These are phyloP conservation scores for Sclerotinia minor DNA, from an alignment of 2,329 filamentous ascomycete species.

Conservation along the genomic window DNA sequence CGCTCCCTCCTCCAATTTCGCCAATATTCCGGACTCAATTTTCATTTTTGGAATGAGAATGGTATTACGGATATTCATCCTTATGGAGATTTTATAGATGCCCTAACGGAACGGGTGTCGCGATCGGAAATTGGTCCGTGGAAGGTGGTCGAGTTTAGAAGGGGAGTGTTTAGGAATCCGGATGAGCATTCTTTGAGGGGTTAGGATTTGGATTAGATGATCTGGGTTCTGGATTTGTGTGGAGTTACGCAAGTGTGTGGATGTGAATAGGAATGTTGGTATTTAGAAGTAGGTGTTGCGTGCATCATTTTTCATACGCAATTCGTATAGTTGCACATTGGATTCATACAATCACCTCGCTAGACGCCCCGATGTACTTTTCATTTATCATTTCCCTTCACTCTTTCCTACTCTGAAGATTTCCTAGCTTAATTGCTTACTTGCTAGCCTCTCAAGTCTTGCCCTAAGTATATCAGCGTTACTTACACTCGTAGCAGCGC, in stretches of 20 bases:
- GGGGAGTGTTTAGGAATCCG: not conserved
- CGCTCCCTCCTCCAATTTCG: slow-evolving; percentile 15
- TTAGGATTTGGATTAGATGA: not conserved
- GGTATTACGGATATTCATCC: not conserved
- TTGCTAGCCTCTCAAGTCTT: not conserved
- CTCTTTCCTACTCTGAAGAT: not conserved
- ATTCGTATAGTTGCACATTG: too few relatives aligned
- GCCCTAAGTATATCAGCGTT: not conserved
- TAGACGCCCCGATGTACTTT: not conserved
- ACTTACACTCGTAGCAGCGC: slow-evolving; percentile 4
- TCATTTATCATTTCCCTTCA: not conserved
- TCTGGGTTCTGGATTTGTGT: too few relatives aligned
- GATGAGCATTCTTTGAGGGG: not conserved
- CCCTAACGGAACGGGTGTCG: not conserved
- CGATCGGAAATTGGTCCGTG: slow-evolving; percentile 12
- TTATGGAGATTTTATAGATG: slow-evolving; percentile 13
- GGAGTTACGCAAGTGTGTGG: too few relatives aligned
- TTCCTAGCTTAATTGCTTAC: slow-evolving; percentile 6
- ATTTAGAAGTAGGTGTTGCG: not conserved
- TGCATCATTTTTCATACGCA: not conserved
- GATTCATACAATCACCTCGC: slow-evolving; percentile 6
- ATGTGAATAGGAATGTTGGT: too few relatives aligned
- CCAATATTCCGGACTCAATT: slow-evolving; percentile 16
- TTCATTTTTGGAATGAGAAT: slow-evolving; percentile 16
- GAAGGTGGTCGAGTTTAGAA: slow-evolving; percentile 14